Base-by-base conservation (phyloP, 163 green algal species). In the Chlorella variabilis region DNA sequence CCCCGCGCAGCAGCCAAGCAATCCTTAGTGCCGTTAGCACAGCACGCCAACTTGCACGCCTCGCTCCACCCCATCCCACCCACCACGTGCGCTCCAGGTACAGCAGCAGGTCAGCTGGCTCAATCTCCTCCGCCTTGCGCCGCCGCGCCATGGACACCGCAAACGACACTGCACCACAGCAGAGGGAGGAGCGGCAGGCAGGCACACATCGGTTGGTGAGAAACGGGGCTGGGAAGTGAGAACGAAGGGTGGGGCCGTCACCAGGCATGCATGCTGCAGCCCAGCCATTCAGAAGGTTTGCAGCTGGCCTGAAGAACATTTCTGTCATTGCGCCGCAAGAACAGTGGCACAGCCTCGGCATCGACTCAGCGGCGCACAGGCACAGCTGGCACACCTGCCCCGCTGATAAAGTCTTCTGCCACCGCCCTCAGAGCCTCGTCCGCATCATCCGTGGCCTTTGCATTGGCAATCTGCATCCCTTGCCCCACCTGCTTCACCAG, bases 391-490 rank as follows among this genome's bases (percentile, higher is more conserved):
- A 15, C 38, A 71, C 73, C 38, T 59, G 58, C 68, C 20, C 73
- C 34, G 42, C 58, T 41, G 9, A 91, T 31, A 49, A 90, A 90
- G 5, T 90, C 75, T 13, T 85, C 84, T 1, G 82, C 79, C 33
- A 92, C 18, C 31, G 73, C 6, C 58, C 59, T 62, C 51, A 92
- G 48, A 20, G 75, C 81, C 7, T 58, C 63, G 70, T 85, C 84
- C 27, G 69, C 71, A 9, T 86, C 77, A 21, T 71, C 54, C 13
- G 71, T 75, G 23, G 82, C 33, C 56, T 79, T 71, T 29, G 65
- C 82, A 51, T 63, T 49, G 25, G 36, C n/a, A 3, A 71, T 49
- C 11, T 42, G 56, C 38, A 70, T 58, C 33, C 27, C 38, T 36
- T 70, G 73, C 36, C 73, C 73, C 66, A 75, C 81, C 39, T 86